Evolutionary conservation across 306 rosid genomes (phyloP).

Genomic region (Vachellia pachyceras): DNA sequence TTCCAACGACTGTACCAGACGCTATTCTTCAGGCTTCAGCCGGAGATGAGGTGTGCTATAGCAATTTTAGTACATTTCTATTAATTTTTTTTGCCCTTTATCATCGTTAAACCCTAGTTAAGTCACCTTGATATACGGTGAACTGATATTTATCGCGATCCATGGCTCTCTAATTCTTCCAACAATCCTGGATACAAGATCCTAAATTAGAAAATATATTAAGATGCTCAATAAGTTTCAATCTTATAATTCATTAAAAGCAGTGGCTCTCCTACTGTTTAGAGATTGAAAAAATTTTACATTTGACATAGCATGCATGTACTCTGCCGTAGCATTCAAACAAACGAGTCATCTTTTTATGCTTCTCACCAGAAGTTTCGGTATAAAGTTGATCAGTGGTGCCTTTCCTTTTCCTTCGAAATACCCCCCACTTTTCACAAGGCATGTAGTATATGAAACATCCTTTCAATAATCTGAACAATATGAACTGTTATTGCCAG

Average conservation of each 20-base stretch:
- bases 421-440: background rate
- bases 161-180: conserved; percentile 8
- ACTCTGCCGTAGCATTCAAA: background rate
- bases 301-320: background rate
- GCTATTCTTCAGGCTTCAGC: conserved; percentile 89
- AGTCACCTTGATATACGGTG: conserved; percentile 13
- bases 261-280: background rate
- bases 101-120: background rate
- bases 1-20: conserved; percentile 83
- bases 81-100: background rate
- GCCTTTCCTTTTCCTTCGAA: conserved; percentile 10
- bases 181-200: background rate
- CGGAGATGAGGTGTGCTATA: conserved; percentile 80
- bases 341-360: conserved; percentile 1
- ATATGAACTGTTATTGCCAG: background rate
- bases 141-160: background rate
- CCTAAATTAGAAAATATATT: background rate
- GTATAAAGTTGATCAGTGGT: background rate
- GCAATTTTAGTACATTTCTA: conserved; percentile 14
- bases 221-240: background rate
- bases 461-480: background rate
- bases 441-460: background rate
- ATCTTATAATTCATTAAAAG: background rate
- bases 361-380: conserved; percentile 9
- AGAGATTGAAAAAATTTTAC: background rate